Evolutionary conservation across 352 stramenopile species (phyloP), one percentile per base, ranked within the genome.

Genomic region (Plasmopara halstedii): DNA sequence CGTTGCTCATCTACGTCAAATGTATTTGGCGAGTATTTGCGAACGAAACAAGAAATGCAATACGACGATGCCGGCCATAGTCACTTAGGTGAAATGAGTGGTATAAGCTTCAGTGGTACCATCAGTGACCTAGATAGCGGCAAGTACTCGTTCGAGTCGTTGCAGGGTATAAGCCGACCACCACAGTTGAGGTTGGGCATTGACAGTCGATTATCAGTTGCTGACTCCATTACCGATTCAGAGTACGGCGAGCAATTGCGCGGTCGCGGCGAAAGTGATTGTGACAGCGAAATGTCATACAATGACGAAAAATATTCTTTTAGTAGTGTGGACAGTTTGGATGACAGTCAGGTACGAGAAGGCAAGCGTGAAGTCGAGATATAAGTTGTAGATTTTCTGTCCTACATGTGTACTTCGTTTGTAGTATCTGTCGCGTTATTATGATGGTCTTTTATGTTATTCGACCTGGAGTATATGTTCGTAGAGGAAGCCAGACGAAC

Each of bases 271-370:
- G 70, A 71, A 53, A 87, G 75, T 48, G 75, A 87, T 49, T 85
- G 72, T 59, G 83, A 60, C 64, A 83, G 67, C 36, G 75, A 87
- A 42, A 85, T 87, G 72, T 87, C 75, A 35, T 85, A 85, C 72
- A 87, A 87, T 46, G 75, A 87, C 50, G 75, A 87, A 40, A 87
- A 83, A 48, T 87, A 87, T 58, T 80, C 64, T 13, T 85, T 87
- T 45, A 79, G 65, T 32, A 70, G 67, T 37, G 27, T 65, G 4
- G 70, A 82, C 17, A 53, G 53, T 23, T 47, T 75, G 6, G 58
- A 67, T 42, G 50, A 62, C 47, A 77, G 58, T 41, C 51, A 68
- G 17, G 53, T 66, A 37, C 58, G 62, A 53, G 41, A 64, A 15
- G 39, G 51, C 49, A 62, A 82, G 37, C 73, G 73, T 13, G 72